Evolutionary conservation across 345 rosid genomes (phyloP), one percentile per base, ranked within the genome.

Genomic region (Gossypium stocksii): DNA sequence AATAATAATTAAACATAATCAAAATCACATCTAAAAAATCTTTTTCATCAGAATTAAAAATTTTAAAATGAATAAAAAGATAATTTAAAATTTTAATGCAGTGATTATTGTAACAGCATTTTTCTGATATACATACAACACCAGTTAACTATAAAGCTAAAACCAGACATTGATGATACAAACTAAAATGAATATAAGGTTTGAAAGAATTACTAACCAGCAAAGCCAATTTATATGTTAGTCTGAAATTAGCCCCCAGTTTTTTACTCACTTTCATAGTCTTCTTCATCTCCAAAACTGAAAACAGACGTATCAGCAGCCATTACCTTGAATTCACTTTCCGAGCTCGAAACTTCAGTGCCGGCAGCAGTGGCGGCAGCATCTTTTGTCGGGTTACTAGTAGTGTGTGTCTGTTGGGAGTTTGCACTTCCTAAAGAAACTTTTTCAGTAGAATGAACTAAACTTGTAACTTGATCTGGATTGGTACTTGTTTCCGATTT

Each of bases 321-420:
- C 86, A 91, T 89, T 73, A 84, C 90, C 87, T 89, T 87, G 66
- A 91, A 86, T 72, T 91, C 88, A 71, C 88, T 86, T 62, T 84
- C 83, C 10, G 81, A 49, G 72, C 79, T 84, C 51, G 78, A 54
- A 16, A 72, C 9, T 9, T 51, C 54, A 51, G n/a, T 16, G 4
- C 54, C 8, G 0, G n/a, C 54, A 16, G 54, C 75, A 25, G 83
- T 22, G 4, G 71, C 77, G 17, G 61, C 71, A n/a, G 71, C 77
- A 59, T 62, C 19, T 57, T 57, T 68, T 59, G 79, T 79, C 23
- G 61, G 48, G 13, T 71, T 81, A 53, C 29, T 25, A 17, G 56
- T 17, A 19, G 72, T 10, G 2, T 22, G 27, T 22, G 69, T 68
- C 5, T 77, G 62, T 78, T 80, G 67, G 29, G 84, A 71, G 75